phyloP scores from a whole-genome alignment of 192 early-diverging fungal species.

The Mortierella antarctica region DNA sequence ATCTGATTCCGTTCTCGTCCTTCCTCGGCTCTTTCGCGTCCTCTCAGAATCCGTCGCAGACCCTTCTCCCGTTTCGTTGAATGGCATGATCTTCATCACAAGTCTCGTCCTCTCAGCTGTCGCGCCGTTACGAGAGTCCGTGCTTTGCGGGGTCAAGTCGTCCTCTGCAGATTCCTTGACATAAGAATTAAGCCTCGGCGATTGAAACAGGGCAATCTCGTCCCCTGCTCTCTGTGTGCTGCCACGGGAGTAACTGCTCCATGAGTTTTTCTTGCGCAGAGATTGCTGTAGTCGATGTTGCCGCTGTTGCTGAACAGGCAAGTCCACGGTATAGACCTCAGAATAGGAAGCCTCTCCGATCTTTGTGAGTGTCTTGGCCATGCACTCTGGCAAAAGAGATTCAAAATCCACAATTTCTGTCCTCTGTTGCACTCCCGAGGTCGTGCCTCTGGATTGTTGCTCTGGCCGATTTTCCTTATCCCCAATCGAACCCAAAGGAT shows the following conservation, averaged over 20 bases:
- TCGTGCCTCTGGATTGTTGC: not conserved
- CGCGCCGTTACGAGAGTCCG: constrained; percentile 43
- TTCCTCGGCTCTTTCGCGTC: constrained; percentile 74
- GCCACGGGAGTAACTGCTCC: not conserved
- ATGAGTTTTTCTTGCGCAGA: not conserved
- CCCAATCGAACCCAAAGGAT: not conserved
- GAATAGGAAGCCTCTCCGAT: constrained; percentile 90
- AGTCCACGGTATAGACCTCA: constrained; percentile 73
- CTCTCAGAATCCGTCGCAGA: constrained; percentile 6
- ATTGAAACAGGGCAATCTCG: constrained; percentile 20
- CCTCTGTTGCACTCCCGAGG: not conserved
- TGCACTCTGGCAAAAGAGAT: constrained; percentile 16
- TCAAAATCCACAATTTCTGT: constrained; percentile 34
- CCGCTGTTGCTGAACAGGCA: constrained; percentile 12
- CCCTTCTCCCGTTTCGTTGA: constrained; percentile 49
- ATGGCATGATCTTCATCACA: constrained; percentile 87
- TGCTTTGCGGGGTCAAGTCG: constrained; percentile 8
- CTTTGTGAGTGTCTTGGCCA: constrained; percentile 57
- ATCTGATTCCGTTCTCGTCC: constrained; percentile 10
- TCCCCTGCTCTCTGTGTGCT: not conserved
- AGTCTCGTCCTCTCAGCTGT: constrained; percentile 46
- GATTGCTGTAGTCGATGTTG: not conserved
- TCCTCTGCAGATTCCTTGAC: constrained; percentile 24
- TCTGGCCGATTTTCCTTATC: not conserved
- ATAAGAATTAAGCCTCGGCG: constrained; percentile 13